A percentile compares a stretch with the other conserved stretches of the same genome.
phyloP scores from a whole-genome alignment of 2,329 filamentous ascomycete genomes.

The Exophiala viscosa region DNA sequence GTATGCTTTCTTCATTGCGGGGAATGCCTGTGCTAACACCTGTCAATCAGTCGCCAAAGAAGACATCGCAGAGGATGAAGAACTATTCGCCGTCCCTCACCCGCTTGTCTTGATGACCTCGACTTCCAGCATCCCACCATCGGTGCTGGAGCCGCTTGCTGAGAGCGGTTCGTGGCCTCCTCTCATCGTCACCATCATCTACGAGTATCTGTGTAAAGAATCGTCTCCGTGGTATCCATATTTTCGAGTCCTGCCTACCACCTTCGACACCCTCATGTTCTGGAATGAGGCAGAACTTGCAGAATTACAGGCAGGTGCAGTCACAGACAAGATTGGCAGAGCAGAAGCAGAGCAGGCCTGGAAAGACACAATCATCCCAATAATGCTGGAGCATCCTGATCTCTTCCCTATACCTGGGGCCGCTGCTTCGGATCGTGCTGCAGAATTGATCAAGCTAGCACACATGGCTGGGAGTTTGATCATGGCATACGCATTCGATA shows the following conservation, averaged over 20 bases:
- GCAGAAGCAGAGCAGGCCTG: slow-evolving; percentile 68
- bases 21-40: slow-evolving; percentile 7
- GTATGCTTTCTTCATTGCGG: slow-evolving; percentile 41
- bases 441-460: slow-evolving; percentile 54
- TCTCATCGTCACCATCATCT: slow-evolving; percentile 74
- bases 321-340: slow-evolving; percentile 73
- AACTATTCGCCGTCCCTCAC: slow-evolving; percentile 76
- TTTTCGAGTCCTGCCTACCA: slow-evolving; percentile 65
- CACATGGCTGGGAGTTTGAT: slow-evolving; percentile 84
- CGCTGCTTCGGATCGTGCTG: slow-evolving; percentile 23
- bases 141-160: slow-evolving; percentile 54
- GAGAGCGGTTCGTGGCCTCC: slow-evolving; percentile 51
- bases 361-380: slow-evolving; percentile 51
- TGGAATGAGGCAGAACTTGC: slow-evolving; percentile 69
- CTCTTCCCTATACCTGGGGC: slow-evolving; percentile 40
- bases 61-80: slow-evolving; percentile 69
- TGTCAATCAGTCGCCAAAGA: slow-evolving; percentile 54
- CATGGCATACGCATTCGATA: slow-evolving; percentile 90
- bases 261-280: slow-evolving; percentile 86
- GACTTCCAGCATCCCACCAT: slow-evolving; percentile 64
- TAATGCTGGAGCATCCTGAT: slow-evolving; percentile 42
- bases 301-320: slow-evolving; percentile 71
- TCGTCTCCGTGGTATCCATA: slow-evolving; percentile 73
- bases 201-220: slow-evolving; percentile 61
- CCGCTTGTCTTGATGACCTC: slow-evolving; percentile 65